phyloP scores from a whole-genome alignment of 2,329 filamentous ascomycete species.

The Ophiocordyceps sinensis region DNA sequence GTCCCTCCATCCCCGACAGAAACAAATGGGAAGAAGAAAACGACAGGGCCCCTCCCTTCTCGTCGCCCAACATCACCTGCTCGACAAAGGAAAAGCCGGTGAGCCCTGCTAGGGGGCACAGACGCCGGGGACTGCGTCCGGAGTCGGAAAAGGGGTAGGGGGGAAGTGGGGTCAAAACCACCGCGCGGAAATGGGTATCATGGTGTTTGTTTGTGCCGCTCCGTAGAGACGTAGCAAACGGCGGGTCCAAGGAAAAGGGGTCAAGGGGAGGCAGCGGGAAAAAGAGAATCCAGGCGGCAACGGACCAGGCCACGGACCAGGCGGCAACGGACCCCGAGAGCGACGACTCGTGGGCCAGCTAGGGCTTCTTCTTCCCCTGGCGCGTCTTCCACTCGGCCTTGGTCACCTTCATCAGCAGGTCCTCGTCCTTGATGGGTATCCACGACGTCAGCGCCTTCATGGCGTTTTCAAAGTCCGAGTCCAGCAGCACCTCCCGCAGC shows the following conservation, averaged over 20 bases:
- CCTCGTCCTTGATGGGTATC: conserved; percentile 88
- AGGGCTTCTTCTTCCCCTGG: conserved; percentile 29
- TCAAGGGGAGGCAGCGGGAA: neutral
- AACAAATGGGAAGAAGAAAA: no score
- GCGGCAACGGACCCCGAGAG: no score
- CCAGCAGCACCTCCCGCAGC: conserved; percentile 72
- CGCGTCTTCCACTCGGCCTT: conserved; percentile 71
- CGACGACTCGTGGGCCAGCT: conserved; percentile 15
- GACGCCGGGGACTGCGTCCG: no score
- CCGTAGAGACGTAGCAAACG: neutral
- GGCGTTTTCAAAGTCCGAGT: conserved; percentile 90
- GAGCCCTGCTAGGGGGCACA: no score
- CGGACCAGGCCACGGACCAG: no score
- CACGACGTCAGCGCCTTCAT: conserved; percentile 96
- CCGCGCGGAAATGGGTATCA: neutral
- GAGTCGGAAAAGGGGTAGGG: no score
- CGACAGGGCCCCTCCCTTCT: no score
- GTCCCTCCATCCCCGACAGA: no score
- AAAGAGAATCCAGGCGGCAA: conserved; percentile 3
- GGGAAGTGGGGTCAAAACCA: no score
- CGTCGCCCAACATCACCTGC: no score
- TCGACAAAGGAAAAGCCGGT: no score
- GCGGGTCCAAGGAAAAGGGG: no score
- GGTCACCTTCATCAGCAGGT: conserved; percentile 81
- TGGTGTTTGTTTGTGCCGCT: neutral